Evolutionary conservation across 306 rosid genomes (phyloP).

Genomic region (Glycine soja): DNA sequence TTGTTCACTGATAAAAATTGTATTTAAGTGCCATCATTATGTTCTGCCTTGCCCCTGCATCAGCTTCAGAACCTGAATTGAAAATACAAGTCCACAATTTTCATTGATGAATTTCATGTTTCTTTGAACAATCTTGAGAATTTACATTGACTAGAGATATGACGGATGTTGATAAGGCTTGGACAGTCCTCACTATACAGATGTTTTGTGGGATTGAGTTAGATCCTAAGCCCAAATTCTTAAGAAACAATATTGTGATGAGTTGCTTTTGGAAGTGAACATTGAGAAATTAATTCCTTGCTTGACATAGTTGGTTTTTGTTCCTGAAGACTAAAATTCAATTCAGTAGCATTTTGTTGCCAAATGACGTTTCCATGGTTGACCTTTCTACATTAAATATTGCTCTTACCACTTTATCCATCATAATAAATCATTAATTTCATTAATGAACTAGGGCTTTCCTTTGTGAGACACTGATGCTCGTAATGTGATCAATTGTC

Average conservation of each 20-base stretch:
- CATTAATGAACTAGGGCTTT: background rate
- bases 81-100: background rate
- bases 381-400: slow-evolving; percentile 8
- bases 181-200: background rate
- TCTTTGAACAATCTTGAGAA: background rate
- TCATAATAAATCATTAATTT: background rate
- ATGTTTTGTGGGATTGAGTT: background rate
- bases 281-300: slow-evolving; percentile 5
- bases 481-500: background rate
- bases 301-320: slow-evolving; percentile 3
- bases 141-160: background rate
- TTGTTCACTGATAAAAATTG: background rate
- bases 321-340: slow-evolving; percentile 8
- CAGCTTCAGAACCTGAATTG: background rate
- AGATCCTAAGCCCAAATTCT: background rate
- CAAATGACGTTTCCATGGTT: slow-evolving; percentile 3
- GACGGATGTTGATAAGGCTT: background rate
- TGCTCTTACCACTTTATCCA: background rate
- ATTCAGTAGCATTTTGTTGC: slow-evolving; percentile 21
- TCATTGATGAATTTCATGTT: slow-evolving; percentile 13
- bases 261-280: background rate
- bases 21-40: background rate
- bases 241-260: background rate
- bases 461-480: slow-evolving; percentile 25
- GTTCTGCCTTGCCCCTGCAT: slow-evolving; percentile 2